Evolutionary conservation across 148 eudicot species (phyloP).

Genomic region (Fagopyrum tataricum): DNA sequence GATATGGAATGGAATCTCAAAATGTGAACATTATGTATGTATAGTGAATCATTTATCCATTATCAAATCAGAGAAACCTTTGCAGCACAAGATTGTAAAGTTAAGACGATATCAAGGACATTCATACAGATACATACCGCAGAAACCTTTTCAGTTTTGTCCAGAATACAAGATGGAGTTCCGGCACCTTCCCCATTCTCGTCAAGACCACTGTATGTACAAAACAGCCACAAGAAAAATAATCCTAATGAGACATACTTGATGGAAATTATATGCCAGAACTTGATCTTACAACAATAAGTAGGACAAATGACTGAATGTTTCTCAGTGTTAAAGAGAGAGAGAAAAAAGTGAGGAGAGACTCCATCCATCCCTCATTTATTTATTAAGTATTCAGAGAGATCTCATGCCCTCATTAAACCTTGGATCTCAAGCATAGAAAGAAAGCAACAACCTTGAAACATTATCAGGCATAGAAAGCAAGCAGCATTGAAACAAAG

Average conservation of each 20-base stretch:
- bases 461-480: no score
- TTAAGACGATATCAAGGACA: neutral
- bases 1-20: neutral
- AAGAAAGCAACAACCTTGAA: neutral
- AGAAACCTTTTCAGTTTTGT: constrained; percentile 44
- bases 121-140: constrained; percentile 2
- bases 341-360: neutral
- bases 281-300: neutral
- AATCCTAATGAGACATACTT: neutral
- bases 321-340: neutral
- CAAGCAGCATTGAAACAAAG: no score
- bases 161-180: constrained; percentile 23
- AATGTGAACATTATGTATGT: neutral
- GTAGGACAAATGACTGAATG: neutral
- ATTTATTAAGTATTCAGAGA: neutral
- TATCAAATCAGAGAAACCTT: neutral
- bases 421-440: neutral
- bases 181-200: constrained; percentile 29
- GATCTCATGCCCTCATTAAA: neutral
- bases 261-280: neutral
- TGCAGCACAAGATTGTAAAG: neutral
- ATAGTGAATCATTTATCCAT: neutral
- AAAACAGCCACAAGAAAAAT: constrained; percentile 17
- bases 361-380: neutral
- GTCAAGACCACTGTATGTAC: constrained; percentile 24